A percentile compares a stretch with the other conserved stretches of the same genome.
Evolutionary conservation across 1,139 yeast species (phyloP).

Genomic region (Yamadazyma sp.): DNA sequence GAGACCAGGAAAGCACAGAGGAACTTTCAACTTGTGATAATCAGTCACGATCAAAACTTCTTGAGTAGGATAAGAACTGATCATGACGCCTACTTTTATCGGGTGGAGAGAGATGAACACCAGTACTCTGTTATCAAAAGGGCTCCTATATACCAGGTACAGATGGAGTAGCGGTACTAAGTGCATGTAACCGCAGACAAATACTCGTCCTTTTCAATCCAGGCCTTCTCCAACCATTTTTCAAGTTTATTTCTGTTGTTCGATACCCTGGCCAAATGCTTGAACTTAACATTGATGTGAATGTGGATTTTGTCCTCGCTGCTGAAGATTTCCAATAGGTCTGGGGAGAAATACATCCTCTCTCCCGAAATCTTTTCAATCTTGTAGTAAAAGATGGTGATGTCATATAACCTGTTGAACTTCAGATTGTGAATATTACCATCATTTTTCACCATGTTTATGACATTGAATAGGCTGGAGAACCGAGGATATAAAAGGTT

Average conservation of each 20-base stretch:
- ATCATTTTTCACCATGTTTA: constrained; percentile 43
- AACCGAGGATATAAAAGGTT: constrained; percentile 69
- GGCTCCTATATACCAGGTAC: constrained; percentile 42
- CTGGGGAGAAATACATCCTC: constrained; percentile 38
- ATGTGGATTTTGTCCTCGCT: constrained; percentile 19
- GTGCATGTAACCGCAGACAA: constrained; percentile 5
- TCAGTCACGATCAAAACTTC: constrained; percentile 94
- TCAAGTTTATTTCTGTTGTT: constrained; percentile 32
- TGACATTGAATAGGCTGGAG: constrained; percentile 49
- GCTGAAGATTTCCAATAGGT: constrained; percentile 55
- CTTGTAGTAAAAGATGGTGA: constrained; percentile 47
- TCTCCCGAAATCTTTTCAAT: constrained; percentile 14
- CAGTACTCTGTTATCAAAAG: constrained; percentile 72
- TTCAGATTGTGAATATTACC: constrained; percentile 15
- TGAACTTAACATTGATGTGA: constrained; percentile 14
- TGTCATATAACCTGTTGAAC: constrained; percentile 49
- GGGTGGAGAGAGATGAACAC: constrained; percentile 76
- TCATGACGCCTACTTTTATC: constrained; percentile 87
- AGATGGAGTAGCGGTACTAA: constrained; percentile 14
- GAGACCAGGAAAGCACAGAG: constrained; percentile 72
- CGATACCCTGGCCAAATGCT: constrained; percentile 10
- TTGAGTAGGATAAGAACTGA: constrained; percentile 82
- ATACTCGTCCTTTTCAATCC: constrained; percentile 66
- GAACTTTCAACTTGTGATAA: constrained; percentile 91
- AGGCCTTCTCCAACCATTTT: constrained; percentile 67